These are phyloP conservation scores for Wickerhamiella azymoides DNA, from an alignment of 805 yeast species.

Conservation along the genomic window DNA sequence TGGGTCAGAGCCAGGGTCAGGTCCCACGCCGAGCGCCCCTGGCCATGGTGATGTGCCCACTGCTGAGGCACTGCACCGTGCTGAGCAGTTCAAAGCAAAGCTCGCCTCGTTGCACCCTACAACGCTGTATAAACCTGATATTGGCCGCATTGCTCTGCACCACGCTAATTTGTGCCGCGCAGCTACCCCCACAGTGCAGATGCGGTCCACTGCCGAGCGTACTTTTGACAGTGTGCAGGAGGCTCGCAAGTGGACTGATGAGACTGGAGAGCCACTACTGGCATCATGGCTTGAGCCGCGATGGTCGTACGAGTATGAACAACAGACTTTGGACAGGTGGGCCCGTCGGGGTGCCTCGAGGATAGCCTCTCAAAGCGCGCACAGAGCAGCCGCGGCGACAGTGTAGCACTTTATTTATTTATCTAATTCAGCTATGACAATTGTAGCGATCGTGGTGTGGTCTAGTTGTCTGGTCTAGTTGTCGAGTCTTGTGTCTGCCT, in stretches of 20 bases:
- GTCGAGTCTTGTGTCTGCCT: too few relatives aligned
- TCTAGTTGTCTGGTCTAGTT: too few relatives aligned
- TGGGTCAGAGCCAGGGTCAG: slow-evolving; percentile 16
- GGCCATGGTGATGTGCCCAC: not conserved
- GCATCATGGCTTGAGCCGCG: not conserved
- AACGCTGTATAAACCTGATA: too few relatives aligned
- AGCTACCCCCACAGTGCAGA: not conserved
- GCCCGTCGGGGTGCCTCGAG: too few relatives aligned
- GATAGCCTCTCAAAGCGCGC: too few relatives aligned
- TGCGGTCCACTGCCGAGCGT: not conserved
- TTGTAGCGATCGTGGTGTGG: too few relatives aligned
- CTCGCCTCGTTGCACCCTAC: not conserved
- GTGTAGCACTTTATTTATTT: too few relatives aligned
- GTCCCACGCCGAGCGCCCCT: not conserved
- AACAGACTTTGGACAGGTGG: not conserved
- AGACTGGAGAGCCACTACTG: slow-evolving; percentile 7
- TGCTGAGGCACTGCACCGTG: not conserved
- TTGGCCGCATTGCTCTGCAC: not conserved
- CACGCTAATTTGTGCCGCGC: not conserved
- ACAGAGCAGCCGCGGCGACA: too few relatives aligned
- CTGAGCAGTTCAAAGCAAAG: not conserved
- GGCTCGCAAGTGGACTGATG: slow-evolving; percentile 12
- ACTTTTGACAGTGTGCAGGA: slow-evolving; percentile 8
- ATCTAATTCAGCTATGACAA: too few relatives aligned
- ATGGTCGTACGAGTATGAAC: slow-evolving; percentile 1